Percentiles rank a stretch among this genome's conserved stretches.
phyloP scores from a whole-genome alignment of 768 basidiomycete species.

The Aureoboletus auriporus region DNA sequence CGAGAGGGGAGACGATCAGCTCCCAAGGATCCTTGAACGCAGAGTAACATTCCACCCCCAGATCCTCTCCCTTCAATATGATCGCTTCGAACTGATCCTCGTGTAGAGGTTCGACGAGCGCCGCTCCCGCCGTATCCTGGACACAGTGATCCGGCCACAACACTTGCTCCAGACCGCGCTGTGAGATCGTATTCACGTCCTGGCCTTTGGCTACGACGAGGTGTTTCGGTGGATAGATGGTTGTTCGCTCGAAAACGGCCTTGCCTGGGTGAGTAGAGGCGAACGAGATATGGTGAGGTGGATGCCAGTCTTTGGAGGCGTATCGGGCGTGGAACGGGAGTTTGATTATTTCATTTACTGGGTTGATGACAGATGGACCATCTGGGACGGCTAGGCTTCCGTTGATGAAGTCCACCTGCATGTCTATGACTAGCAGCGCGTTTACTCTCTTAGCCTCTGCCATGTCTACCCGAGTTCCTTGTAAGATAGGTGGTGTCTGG shows the following conservation, averaged over 20 bases:
- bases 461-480: conserved; percentile 12
- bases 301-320: conserved; percentile 59
- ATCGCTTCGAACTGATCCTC: conserved; percentile 38
- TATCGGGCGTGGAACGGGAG: conserved; percentile 50
- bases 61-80: conserved; percentile 53
- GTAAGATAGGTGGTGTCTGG: background rate
- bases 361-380: conserved; percentile 53
- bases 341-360: conserved; percentile 54
- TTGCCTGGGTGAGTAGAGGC: conserved; percentile 44
- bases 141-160: conserved; percentile 86
- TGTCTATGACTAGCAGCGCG: conserved; percentile 70
- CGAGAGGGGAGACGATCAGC: conserved; percentile 45
- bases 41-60: conserved; percentile 73
- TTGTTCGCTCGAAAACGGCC: conserved; percentile 38
- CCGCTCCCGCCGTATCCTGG: conserved; percentile 52
- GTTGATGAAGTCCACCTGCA: conserved; percentile 80
- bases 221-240: conserved; percentile 30
- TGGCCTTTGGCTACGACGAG: conserved; percentile 28
- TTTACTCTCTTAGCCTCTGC: conserved; percentile 8
- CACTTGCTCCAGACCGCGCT: conserved; percentile 42
- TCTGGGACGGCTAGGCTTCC: conserved; percentile 70
- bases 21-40: conserved; percentile 65
- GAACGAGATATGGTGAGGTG: conserved; percentile 68
- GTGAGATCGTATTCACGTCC: conserved; percentile 9
- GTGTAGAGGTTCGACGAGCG: conserved; percentile 54